Conservation (phyloP, 1,284 basidiomycete genomes). For the Cutaneotrichosporon cavernicola region DNA sequence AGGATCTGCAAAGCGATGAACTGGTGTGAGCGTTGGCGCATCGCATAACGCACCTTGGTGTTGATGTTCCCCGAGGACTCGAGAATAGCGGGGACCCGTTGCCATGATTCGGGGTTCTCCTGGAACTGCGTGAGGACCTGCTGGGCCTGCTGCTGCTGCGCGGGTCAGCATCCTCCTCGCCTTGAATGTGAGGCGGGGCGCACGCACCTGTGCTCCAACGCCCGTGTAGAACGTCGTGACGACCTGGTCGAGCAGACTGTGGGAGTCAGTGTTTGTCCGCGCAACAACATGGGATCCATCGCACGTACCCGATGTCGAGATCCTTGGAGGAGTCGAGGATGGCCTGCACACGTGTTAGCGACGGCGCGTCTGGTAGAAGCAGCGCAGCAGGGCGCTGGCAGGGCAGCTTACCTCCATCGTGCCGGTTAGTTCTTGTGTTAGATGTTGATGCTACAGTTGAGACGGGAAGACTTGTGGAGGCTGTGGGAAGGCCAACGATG, state of each 20-base stretch:
- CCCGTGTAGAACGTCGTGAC: slow-evolving; percentile 79
- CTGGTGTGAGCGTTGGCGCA: slow-evolving; percentile 53
- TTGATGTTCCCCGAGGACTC: slow-evolving; percentile 82
- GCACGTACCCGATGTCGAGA: slow-evolving; percentile 65
- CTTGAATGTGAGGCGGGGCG: not conserved
- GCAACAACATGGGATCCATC: not conserved
- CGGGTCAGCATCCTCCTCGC: slow-evolving; percentile 2
- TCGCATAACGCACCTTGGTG: slow-evolving; percentile 68
- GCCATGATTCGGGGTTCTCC: slow-evolving; percentile 97
- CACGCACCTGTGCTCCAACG: slow-evolving; percentile 68
- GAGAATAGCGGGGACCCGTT: slow-evolving; percentile 90
- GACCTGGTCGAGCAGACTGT: slow-evolving; percentile 74
- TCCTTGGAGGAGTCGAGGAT: slow-evolving; percentile 83
- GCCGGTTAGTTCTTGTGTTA: slow-evolving; percentile 8
- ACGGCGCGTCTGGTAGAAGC: not conserved
- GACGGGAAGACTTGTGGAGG: not conserved
- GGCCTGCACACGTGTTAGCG: slow-evolving; percentile 56
- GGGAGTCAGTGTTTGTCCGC: not conserved
- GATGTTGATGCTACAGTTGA: slow-evolving; percentile 8
- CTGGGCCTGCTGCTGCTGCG: slow-evolving; percentile 86
- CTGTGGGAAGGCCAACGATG: not conserved
- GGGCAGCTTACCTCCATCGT: slow-evolving; percentile 44
- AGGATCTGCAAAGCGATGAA: slow-evolving; percentile 93
- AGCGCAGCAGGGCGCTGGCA: slow-evolving; percentile 3
- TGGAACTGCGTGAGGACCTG: slow-evolving; percentile 91